Base-by-base conservation (phyloP, 345 rosid species). In the Lepidium didymum region DNA sequence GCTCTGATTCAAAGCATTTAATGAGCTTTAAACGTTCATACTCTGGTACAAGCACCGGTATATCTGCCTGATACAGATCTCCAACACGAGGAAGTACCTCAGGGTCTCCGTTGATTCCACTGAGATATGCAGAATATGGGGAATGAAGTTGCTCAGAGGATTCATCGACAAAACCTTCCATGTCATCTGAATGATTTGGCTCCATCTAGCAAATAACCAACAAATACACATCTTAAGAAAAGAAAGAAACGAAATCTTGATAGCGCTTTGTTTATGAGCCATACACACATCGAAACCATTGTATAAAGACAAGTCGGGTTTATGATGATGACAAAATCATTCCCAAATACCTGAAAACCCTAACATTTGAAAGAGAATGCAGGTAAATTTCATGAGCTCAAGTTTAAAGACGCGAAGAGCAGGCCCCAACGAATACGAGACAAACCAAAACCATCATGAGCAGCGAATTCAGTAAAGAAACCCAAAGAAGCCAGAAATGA, bases 41-140 rank as follows among this genome's bases (percentile, higher is more conserved):
- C 23, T 75, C 49, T 34, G 78, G 65, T 25, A 81, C 7, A 15
- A 80, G 45, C 16, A 65, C 60, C 16, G 87, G 87, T 60, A 86
- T 75, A 53, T 78, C 77, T 52, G 84, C 87, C 62, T 88, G 91
- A 73, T 75, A 84, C 52, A 80, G 64, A 62, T 74, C 75, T 72
- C 95, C 95, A 72, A 88, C 83, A 60, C 80, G 80, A 34, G 87
- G 89, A 67, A 75, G 59, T 46, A 75, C 12, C 58, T 68, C 66
- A 31, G 79, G 84, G 19, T 88, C 78, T 60, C 87, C 86, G 63
- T 73, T 47, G 58, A 77, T 43, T 36, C 80, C 82, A 72, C 37
- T 34, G 4, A 45, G 61, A 60, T 64, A 64, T 47, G 77, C 43
- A 5, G 78, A 68, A 69, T 19, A 70, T 27, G 79, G 69, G 51